Base-by-base conservation (phyloP, 2,329 filamentous ascomycete species). In the Beauveria australis region DNA sequence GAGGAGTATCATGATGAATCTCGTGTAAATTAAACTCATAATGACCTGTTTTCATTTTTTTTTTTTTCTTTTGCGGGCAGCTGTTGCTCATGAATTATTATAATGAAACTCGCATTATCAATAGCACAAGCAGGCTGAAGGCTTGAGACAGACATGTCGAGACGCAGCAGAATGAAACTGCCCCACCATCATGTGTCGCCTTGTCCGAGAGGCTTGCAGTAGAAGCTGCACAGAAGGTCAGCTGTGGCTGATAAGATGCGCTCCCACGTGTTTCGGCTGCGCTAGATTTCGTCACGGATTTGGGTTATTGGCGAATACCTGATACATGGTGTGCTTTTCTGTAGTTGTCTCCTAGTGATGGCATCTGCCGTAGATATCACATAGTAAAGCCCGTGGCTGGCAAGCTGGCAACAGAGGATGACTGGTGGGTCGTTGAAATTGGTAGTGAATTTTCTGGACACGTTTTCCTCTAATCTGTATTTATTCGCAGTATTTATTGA, bases 101-200 rank as follows among this genome's bases (percentile, higher is more conserved):
- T 43, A n/a, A 18, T 18, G 44, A 18, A 24, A 7, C 6, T 37
- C 12, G 44, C 16, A 3, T 16, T 26, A 22, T 47, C 44, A 24
- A 47, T 47, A 47, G 16, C 44, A 47, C 19, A 7, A 14, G 19
- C 19, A 22, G 43, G 19, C 24, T 9, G 19, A 16, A 43, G 52
- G 33, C 16, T 53, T 19, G 14, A 24, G 30, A 52, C 28, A 33
- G 12, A 47, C 44, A 47, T 37, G 49, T 18, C 43, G 30, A 47
- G 43, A 48, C 30, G 54, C 44, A 58, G n/a, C 24, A 51, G 55
- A 58, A 37, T 59, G 55, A 59, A 33, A 52, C 55, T 18, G 22
- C 22, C 53, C 53, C 53, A 54, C 40, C 30, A 24, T 19, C 5
- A 5, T 44, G 53, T 54, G 22, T 54, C 53, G 53, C 53, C 53